Evolutionary conservation across 1,284 basidiomycete genomes (phyloP).

Genomic region (Vanrija sp.): DNA sequence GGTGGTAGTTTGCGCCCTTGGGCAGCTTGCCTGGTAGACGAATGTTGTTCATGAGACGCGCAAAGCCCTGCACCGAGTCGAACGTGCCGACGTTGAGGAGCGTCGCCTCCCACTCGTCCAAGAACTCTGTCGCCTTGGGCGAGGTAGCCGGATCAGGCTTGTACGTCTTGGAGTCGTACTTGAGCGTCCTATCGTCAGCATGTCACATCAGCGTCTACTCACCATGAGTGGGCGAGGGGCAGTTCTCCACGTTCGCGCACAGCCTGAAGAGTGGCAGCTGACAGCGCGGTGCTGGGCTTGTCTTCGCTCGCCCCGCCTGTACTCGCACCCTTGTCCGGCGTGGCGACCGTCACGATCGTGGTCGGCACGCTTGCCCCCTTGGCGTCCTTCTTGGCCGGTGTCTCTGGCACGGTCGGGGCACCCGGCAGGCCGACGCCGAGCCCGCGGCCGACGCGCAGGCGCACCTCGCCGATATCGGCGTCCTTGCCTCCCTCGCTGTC

Average conservation of each 20-base stretch:
- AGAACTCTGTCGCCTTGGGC: constrained; percentile 19
- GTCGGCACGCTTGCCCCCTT: background rate
- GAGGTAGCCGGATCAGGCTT: constrained; percentile 53
- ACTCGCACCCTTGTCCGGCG: background rate
- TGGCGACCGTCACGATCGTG: background rate
- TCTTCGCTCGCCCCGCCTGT: no score
- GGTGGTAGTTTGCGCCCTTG: constrained; percentile 84
- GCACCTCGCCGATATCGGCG: background rate
- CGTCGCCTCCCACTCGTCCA: constrained; percentile 58
- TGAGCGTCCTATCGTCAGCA: constrained; percentile 66
- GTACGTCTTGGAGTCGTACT: constrained; percentile 78
- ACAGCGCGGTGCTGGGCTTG: background rate
- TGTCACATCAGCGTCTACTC: constrained; percentile 30
- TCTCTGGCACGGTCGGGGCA: background rate
- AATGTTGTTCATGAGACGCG: constrained; percentile 91
- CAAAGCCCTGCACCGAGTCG: constrained; percentile 80
- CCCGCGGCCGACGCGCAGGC: background rate
- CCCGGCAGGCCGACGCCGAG: background rate
- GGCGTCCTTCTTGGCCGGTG: background rate
- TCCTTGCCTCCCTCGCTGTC: background rate
- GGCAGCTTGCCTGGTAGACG: constrained; percentile 83
- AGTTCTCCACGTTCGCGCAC: constrained; percentile 54
- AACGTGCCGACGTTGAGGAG: constrained; percentile 73
- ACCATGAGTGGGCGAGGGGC: constrained; percentile 79
- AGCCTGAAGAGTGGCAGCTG: background rate